These are phyloP conservation scores for Clarireedia monteithiana DNA, from an alignment of 2,329 filamentous ascomycete species.

Conservation along the genomic window DNA sequence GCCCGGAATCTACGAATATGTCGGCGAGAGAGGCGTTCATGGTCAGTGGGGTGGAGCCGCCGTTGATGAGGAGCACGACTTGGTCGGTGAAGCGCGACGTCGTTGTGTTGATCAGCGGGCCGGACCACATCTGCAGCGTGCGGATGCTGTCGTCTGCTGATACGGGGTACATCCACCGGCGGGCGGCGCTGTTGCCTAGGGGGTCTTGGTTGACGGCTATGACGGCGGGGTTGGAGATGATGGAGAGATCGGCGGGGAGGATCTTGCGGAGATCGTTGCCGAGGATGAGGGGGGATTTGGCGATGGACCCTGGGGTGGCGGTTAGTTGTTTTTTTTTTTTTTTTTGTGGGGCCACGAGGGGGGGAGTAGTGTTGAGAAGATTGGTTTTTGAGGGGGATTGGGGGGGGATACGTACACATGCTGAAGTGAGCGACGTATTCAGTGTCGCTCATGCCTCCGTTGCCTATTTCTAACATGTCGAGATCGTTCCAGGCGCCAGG, in stretches of 20 bases:
- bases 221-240: slow-evolving; percentile 36
- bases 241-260: slow-evolving; percentile 29
- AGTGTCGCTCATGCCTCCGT: slow-evolving; percentile 29
- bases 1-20: slow-evolving; percentile 42
- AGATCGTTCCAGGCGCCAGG: slow-evolving; percentile 30
- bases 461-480: slow-evolving; percentile 32
- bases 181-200: slow-evolving; percentile 32
- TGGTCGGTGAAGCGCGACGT: slow-evolving; percentile 34
- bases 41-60: slow-evolving; percentile 32
- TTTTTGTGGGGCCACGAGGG: neutral
- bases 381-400: too few species aligned
- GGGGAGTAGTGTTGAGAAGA: neutral
- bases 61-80: slow-evolving; percentile 43
- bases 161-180: slow-evolving; percentile 38
- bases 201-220: slow-evolving; percentile 38
- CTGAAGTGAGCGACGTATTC: slow-evolving; percentile 31
- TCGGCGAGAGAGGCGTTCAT: slow-evolving; percentile 45
- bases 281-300: slow-evolving; percentile 27
- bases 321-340: slow-evolving; percentile 1
- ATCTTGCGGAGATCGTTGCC: slow-evolving; percentile 28
- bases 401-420: slow-evolving; percentile 18
- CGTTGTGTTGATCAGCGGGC: slow-evolving; percentile 32
- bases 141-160: slow-evolving; percentile 36
- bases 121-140: slow-evolving; percentile 43
- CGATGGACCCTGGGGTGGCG: slow-evolving; percentile 18